Conservation (phyloP, 352 stramenopile genomes). For the Phytophthora constricta region DNA sequence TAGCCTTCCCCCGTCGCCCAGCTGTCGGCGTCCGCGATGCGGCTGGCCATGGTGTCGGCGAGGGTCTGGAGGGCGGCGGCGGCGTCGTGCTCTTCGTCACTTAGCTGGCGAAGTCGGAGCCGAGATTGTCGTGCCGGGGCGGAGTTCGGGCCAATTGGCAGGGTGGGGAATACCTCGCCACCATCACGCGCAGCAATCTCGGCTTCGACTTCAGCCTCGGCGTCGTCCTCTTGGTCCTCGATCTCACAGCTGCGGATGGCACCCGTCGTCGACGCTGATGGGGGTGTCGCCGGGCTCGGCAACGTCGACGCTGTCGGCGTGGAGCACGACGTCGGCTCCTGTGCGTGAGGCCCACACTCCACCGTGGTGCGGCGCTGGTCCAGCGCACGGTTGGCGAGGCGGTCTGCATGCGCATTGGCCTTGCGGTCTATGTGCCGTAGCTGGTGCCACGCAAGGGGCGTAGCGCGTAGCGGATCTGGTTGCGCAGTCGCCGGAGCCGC, state of each 20-base stretch:
- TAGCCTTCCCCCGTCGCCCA: conserved; percentile 20
- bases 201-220: not conserved
- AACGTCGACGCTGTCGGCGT: too few species aligned
- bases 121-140: not conserved
- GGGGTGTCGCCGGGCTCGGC: too few species aligned
- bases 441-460: not conserved
- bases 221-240: too few species aligned
- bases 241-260: too few species aligned
- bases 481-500: not conserved
- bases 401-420: conserved; percentile 25
- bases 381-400: conserved; percentile 16
- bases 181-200: conserved; percentile 1
- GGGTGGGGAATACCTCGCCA: conserved; percentile 3
- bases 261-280: too few species aligned
- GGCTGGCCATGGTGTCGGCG: not conserved
- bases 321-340: too few species aligned
- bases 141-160: not conserved
- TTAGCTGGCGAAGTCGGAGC: not conserved
- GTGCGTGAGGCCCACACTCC: conserved; percentile 8
- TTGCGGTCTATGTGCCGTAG: conserved; percentile 30
- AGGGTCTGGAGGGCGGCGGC: not conserved
- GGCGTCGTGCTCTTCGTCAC: not conserved
- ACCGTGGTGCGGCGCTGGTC: not conserved
- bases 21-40: conserved; percentile 21
- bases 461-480: conserved; percentile 1